Evolutionary conservation across 169 alveolate species (phyloP), one percentile per base, ranked within the genome.

Genomic region (Plasmodium ovale): DNA sequence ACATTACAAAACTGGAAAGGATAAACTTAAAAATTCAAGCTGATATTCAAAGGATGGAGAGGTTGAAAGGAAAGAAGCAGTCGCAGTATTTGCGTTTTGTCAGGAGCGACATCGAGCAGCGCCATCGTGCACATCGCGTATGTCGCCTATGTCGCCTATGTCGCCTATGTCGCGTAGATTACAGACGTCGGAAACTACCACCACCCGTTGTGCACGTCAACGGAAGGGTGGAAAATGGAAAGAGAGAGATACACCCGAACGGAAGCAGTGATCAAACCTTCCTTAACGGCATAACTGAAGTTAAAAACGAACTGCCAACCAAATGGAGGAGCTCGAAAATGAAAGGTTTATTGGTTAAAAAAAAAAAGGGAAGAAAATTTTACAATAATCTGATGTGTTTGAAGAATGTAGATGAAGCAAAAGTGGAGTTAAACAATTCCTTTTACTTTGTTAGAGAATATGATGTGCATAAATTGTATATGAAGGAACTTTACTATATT

Each of bases 1-100:
- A 82, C 25, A 82, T 82, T 64, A 82, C 51, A 69, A 65, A 16
- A 35, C 33, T 82, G 53, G 90, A 82, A 65, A 82, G 35, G 58
- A 65, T 59, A 29, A 64, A 82, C 16, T 53, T 65, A 37, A 51
- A 59, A 65, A 82, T 82, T 51, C 33, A 49, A 44, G 42, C 56
- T 10, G 47, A 51, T 14, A 53, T 82, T 19, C 72, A 65, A 82
- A 64, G 29, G 9, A 65, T 65, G 71, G 54, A 49, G 21, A 49
- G 23, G 16, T 14, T 82, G 31, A 33, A 23, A 33, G 47, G 27
- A 29, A 62, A 77, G 31, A 14, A 53, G 25, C 59, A 60, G 21
- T 23, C 31, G 69, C 56, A 62, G 12, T 31, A 77, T 47, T 47
- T 77, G n/a, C n/a, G n/a, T n/a, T n/a, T n/a, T n/a, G n/a, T n/a